Conservation (phyloP, 257 asterid species). For the Solanum etuberosum region DNA sequence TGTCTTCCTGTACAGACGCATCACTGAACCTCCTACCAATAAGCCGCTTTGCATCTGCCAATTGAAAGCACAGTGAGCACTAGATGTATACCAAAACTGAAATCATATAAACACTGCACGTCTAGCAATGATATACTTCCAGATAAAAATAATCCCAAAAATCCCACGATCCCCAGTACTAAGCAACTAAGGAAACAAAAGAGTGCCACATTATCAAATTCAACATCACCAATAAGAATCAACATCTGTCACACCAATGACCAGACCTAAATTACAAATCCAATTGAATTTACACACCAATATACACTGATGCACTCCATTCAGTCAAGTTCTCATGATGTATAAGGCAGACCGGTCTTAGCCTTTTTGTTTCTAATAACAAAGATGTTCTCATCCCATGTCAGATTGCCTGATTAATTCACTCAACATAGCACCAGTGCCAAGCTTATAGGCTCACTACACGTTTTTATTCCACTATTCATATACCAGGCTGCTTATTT, state of each 20-base stretch:
- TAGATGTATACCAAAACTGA: slow-evolving; percentile 5
- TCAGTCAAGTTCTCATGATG: not conserved
- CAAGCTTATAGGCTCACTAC: not conserved
- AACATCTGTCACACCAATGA: not conserved
- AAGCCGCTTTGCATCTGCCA: slow-evolving; percentile 18
- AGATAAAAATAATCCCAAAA: not conserved
- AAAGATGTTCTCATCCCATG: not conserved
- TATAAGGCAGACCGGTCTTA: not conserved
- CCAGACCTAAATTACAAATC: not conserved
- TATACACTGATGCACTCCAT: not conserved
- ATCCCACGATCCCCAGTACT: not conserved
- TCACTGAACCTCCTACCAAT: slow-evolving; percentile 18
- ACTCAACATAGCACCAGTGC: not conserved
- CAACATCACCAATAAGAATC: not conserved
- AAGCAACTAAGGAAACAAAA: not conserved
- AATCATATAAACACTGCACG: not conserved
- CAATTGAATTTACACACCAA: not conserved
- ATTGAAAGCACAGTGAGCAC: not conserved
- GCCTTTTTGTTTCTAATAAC: not conserved
- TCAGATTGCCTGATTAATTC: not conserved
- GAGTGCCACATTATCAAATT: not conserved
- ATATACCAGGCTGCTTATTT: not conserved
- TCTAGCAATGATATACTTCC: not conserved
- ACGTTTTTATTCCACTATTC: not conserved
- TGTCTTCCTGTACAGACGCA: slow-evolving; percentile 13